These are phyloP conservation scores for Kluyveromyces sp. DNA, from an alignment of 1,139 yeast genomes.

Conservation along the genomic window DNA sequence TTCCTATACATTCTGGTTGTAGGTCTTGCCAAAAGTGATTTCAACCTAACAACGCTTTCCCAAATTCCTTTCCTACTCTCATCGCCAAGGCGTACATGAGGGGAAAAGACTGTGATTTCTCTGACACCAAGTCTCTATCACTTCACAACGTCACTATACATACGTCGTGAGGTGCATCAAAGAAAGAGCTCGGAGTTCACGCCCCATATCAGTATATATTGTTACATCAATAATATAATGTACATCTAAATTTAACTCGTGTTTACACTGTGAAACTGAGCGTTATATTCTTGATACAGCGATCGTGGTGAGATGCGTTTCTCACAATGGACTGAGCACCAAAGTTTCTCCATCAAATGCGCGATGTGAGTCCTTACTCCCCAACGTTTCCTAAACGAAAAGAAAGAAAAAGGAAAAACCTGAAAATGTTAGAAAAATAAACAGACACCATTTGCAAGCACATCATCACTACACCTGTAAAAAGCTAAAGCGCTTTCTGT, in stretches of 20 bases:
- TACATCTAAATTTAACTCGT: constrained; percentile 13
- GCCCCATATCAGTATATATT: constrained; percentile 8
- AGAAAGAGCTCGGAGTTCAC: background rate
- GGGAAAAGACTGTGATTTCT: background rate
- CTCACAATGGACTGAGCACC: background rate
- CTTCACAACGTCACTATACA: background rate
- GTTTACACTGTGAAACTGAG: constrained; percentile 6
- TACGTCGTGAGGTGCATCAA: background rate
- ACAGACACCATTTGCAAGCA: background rate
- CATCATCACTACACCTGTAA: background rate
- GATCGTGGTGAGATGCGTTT: too few species aligned
- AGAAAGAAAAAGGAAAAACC: background rate
- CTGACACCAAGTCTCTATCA: background rate
- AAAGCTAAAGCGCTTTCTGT: background rate
- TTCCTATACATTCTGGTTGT: background rate
- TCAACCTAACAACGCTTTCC: background rate
- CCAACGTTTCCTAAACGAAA: background rate
- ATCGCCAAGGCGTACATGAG: background rate
- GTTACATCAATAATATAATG: constrained; percentile 16
- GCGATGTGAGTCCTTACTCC: background rate
- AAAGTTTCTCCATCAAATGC: background rate
- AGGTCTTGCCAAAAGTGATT: background rate
- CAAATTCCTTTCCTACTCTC: background rate
- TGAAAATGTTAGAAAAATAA: background rate
- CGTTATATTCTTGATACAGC: too few species aligned